Base-by-base conservation (phyloP, 2,329 filamentous ascomycete species). In the Fusarium sublunatum region DNA sequence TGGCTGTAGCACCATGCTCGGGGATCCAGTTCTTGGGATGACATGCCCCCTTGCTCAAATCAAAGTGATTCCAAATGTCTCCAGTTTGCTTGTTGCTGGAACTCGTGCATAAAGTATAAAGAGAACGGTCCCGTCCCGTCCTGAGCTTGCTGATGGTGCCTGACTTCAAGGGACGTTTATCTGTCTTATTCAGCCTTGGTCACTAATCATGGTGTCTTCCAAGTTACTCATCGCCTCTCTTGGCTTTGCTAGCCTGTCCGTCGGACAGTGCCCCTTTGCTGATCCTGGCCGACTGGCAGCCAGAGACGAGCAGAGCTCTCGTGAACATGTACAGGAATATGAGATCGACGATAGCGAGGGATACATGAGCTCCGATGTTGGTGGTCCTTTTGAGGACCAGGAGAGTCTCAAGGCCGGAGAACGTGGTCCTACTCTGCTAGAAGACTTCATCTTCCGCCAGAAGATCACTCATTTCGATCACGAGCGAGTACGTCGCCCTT, bases 391-490 rank as follows among this genome's bases (percentile, higher is more conserved):
- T 36, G 80, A 80, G 42, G 89, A 92, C 28, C 87, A 90, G 69
- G 79, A 83, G 61, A 90, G 86, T 67, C 76, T 92, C 34, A 88
- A 82, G 67, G 88, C 83, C n/a, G 90, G 90, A 3, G 80, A 83
- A 7, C 81, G 88, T 40, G 90, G 90, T 2, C 83, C 89, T 2
- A 88, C 87, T 1, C 77, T 92, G 19, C 77, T 92, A 1, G 90
- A 92, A 69, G 90, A 92, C 71, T 91, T 89, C 46, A 87, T 89
- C 62, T 88, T 90, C 71, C 83, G 89, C 29, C 88, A 92, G 69
- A 91, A 90, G 77, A 88, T 90, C 38, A 86, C 86, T 43, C 85
- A 84, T 50, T 91, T 91, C 67, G 88, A 91, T 54, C 88, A 91
- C 67, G 89, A 91, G 70, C 79, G 89, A 22, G 89, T 89, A 75